A percentile compares a stretch with the other conserved stretches of the same genome.
Conservation (phyloP, 2,329 filamentous ascomycete species). For the Paracamarosporium sp. region DNA sequence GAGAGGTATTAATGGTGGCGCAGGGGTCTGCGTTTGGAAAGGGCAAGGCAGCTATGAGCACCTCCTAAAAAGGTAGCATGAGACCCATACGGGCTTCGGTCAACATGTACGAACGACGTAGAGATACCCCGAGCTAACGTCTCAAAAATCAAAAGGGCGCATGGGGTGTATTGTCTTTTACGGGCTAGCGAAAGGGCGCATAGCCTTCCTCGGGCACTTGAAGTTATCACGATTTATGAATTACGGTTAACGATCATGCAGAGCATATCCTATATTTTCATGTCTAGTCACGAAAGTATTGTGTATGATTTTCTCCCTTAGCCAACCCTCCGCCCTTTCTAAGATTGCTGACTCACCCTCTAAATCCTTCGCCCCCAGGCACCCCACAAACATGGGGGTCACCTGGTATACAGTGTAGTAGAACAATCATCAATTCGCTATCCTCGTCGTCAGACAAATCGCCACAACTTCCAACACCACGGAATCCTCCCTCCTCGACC, state of each 20-base stretch:
- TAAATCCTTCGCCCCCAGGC: too few species aligned
- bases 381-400: too few species aligned
- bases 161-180: background rate
- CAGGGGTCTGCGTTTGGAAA: conserved; percentile 27
- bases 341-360: background rate
- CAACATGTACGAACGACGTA: background rate
- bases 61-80: conserved; percentile 20
- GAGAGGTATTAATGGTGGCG: conserved; percentile 38
- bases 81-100: background rate
- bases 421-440: too few species aligned
- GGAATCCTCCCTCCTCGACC: too few species aligned
- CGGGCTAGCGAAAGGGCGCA: background rate
- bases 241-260: conserved; percentile 1
- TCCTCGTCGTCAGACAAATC: too few species aligned
- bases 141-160: background rate
- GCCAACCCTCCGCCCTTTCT: background rate
- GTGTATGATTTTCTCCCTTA: background rate
- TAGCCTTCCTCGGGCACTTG: background rate
- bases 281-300: background rate
- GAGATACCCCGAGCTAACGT: conserved; percentile 1
- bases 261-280: background rate
- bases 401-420: too few species aligned
- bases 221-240: background rate
- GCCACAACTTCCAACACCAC: too few species aligned
- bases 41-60: conserved; percentile 32